These are phyloP conservation scores for Cercospora beticola DNA, from an alignment of 2,329 filamentous ascomycete genomes.

Conservation along the genomic window DNA sequence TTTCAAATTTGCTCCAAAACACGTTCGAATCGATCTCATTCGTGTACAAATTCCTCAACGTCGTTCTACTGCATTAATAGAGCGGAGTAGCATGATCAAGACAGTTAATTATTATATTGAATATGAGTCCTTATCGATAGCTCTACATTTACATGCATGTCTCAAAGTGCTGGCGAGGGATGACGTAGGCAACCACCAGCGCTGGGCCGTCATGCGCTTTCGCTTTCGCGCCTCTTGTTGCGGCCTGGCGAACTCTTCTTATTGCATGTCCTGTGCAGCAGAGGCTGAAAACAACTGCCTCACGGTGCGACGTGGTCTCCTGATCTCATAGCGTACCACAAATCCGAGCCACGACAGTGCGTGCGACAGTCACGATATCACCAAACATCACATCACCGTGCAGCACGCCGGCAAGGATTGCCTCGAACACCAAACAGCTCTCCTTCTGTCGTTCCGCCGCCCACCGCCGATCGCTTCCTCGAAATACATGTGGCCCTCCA, in stretches of 20 bases:
- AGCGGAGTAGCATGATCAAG: too few species aligned
- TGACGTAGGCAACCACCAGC: neutral
- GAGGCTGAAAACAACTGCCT: neutral
- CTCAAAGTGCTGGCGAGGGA: neutral
- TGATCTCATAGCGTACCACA: neutral
- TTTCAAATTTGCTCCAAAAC: too few species aligned
- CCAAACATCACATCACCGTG: constrained; percentile 6
- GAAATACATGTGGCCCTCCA: neutral
- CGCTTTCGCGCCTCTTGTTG: neutral
- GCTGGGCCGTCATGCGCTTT: neutral
- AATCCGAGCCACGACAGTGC: neutral
- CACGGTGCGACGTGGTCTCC: neutral
- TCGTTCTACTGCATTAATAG: neutral
- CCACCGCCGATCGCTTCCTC: neutral
- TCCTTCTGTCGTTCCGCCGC: neutral
- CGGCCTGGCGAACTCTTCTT: neutral
- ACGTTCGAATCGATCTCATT: neutral
- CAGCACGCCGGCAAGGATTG: constrained; percentile 5
- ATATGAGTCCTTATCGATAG: neutral
- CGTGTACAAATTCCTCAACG: neutral
- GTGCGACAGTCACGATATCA: neutral
- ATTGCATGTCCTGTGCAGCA: neutral
- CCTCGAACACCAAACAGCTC: neutral
- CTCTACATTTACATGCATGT: neutral
- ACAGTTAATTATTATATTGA: too few species aligned